Evolutionary conservation across 805 yeast species (phyloP), one percentile per base, ranked within the genome.

Genomic region (Candida multigemmis): DNA sequence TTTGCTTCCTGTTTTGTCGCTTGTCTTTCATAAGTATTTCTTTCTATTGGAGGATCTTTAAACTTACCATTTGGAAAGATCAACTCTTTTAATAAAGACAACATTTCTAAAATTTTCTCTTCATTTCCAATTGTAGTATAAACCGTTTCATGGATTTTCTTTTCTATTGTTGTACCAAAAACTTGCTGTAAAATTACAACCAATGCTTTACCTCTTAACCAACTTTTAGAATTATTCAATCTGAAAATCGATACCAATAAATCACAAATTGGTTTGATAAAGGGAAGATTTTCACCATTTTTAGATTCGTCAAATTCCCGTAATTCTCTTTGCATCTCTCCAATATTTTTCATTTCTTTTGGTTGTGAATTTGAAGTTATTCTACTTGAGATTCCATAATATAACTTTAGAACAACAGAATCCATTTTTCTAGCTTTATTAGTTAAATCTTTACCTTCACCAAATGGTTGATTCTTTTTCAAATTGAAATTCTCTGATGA

Each of bases 181-280:
- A 87, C 50, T 46, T 85, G 95, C 48, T 86, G 96, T 28, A 87
- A 54, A 3, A 87, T 72, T 4, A 85, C 74, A 20, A 86, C 65
- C 6, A 85, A 61, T 0, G 96, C 95, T 23, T 86, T 61, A 0
- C 95, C 96, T 28, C 94, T 59, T 2, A 87, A 51, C 94, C 95
- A 84, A 24, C 74, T 72, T 24, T 73, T 74, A 2, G 81, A 65
- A 11, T 59, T 63, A 28, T 73, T 70, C 13, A 83, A 50, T 16
- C 81, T 74, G 50, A 87, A 87, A 2, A 85, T 43, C 0, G 78
- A 60, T 12, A 83, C 67, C 27, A 86, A 65, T 7, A 84, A 46
- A 36, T 85, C 94, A 37, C 89, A 77, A 3, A 87, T 75, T 0
- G 95, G 93, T 42, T 76, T 79, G 9, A 85, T 78, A 50, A 83